Conservation (phyloP, 208 protist species). For the Leptomonas pyrrhocoris region DNA sequence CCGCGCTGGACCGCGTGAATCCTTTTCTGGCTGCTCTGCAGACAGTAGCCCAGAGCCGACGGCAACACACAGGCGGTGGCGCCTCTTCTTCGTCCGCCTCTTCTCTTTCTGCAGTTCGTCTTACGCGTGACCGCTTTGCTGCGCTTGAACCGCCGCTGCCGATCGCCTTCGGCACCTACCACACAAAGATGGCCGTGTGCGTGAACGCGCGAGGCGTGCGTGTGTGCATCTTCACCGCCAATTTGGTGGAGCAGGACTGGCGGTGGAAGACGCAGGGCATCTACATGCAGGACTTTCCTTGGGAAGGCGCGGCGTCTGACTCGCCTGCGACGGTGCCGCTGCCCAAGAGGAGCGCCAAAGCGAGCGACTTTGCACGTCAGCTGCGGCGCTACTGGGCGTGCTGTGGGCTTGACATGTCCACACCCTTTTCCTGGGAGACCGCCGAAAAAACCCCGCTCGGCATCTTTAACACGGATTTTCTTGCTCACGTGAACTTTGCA, state of each 20-base stretch:
- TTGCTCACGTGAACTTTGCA: constrained; percentile 68
- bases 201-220: constrained; percentile 64
- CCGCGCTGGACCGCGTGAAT: constrained; percentile 20
- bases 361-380: constrained; percentile 47
- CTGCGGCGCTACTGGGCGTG: constrained; percentile 32
- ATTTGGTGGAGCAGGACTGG: constrained; percentile 80
- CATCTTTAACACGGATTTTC: constrained; percentile 41
- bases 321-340: not conserved
- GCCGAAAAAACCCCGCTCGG: constrained; percentile 19
- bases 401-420: constrained; percentile 16
- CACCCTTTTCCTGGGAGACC: constrained; percentile 9
- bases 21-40: constrained; percentile 19
- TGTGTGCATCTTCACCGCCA: constrained; percentile 74
- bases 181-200: constrained; percentile 76
- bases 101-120: not conserved
- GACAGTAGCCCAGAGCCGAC: not conserved
- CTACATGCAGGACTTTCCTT: constrained; percentile 86
- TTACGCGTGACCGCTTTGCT: constrained; percentile 33
- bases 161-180: constrained; percentile 80
- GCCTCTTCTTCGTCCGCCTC: not conserved
- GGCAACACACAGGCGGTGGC: not conserved
- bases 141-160: constrained; percentile 72
- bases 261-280: constrained; percentile 70
- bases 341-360: constrained; percentile 13
- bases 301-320: not conserved